Base-by-base conservation (phyloP, 163 green algal species). In the Chlorella variabilis region DNA sequence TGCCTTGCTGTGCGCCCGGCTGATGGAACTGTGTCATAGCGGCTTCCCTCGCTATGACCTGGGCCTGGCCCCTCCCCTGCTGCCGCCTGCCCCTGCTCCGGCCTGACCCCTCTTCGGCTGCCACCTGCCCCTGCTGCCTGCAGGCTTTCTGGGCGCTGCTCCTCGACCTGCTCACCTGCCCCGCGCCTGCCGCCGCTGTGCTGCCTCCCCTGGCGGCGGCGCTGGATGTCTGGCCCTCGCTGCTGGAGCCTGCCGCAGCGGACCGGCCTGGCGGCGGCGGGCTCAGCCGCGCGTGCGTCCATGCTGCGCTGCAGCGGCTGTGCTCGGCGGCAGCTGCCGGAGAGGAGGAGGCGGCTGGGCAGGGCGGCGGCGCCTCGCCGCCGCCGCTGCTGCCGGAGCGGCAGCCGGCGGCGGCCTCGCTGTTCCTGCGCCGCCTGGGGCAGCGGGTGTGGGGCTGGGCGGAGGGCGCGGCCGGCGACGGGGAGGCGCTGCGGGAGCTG, bases 171-270 rank as follows among this genome's bases (percentile, higher is more conserved):
- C 3, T 70, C 31, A 31, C 38, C 76, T 59, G 65, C 63, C 36
- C 45, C 11, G 48, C 63, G 1, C 15, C 76, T 0, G 15, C 76
- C 4, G 25, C 42, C 23, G 25, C n/a, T 11, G 34, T 82, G 45
- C 76, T 82, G 63, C 76, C 76, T 0, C 63, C 76, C 48, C 76
- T 82, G 21, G 76, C 76, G 5, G 76, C 76, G 8, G 63, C 62
- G 13, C 5, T 76, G 3, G 76, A 82, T 23, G 34, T 76, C 23
- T 82, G 76, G 76, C 76, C 76, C 1, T 42, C 41, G 2, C 27
- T 39, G 8, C 15, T 75, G 8, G 42, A 34, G 8, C 59, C 33
- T 0, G 31, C 34, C 4, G 45, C 61, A 21, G 34, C 74, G 15
- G 36, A n/a, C 8, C 13, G 15, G 34, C 25, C 13, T 56, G 54